phyloP scores from a whole-genome alignment of 2,329 filamentous ascomycete species.

The Helminthosporium solani region DNA sequence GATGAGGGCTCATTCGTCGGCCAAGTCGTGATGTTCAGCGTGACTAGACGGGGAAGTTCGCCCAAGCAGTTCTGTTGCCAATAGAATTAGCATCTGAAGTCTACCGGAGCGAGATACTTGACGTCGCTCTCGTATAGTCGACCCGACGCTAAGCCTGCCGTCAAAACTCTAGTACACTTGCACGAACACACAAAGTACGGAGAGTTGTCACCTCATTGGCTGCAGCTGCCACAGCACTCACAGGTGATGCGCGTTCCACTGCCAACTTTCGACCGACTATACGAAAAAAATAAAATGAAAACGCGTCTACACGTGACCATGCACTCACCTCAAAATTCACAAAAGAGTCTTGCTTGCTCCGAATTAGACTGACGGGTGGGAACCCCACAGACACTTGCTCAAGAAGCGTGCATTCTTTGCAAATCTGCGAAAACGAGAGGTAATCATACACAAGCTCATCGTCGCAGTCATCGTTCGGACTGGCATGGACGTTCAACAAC shows the following conservation, averaged over 20 bases:
- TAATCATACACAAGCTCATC: slow-evolving; percentile 49
- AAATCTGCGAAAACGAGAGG: slow-evolving; percentile 49
- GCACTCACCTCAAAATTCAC: slow-evolving; percentile 43
- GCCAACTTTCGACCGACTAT: too few relatives aligned
- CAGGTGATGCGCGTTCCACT: too few relatives aligned
- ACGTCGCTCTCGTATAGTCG: neutral
- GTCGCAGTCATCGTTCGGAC: slow-evolving; percentile 37
- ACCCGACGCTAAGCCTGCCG: too few relatives aligned
- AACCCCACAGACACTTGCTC: slow-evolving; percentile 52
- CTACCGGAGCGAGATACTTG: slow-evolving; percentile 2
- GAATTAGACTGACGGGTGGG: slow-evolving; percentile 47
- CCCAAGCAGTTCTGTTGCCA: slow-evolving; percentile 35
- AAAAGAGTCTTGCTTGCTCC: slow-evolving; percentile 46
- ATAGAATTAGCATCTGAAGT: slow-evolving; percentile 14
- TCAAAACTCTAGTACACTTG: too few relatives aligned
- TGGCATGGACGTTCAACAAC: slow-evolving; percentile 48
- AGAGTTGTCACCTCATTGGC: too few relatives aligned
- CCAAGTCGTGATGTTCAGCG: slow-evolving; percentile 52
- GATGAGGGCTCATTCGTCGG: slow-evolving; percentile 47
- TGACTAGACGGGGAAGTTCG: slow-evolving; percentile 45
- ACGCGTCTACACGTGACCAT: neutral
- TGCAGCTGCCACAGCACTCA: too few relatives aligned
- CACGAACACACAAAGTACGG: too few relatives aligned
- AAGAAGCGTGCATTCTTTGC: slow-evolving; percentile 45
- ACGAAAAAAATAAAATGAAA: neutral